Base-by-base conservation (phyloP, 1,139 yeast genomes). In the Spencermartinsiella ligniputridi region DNA sequence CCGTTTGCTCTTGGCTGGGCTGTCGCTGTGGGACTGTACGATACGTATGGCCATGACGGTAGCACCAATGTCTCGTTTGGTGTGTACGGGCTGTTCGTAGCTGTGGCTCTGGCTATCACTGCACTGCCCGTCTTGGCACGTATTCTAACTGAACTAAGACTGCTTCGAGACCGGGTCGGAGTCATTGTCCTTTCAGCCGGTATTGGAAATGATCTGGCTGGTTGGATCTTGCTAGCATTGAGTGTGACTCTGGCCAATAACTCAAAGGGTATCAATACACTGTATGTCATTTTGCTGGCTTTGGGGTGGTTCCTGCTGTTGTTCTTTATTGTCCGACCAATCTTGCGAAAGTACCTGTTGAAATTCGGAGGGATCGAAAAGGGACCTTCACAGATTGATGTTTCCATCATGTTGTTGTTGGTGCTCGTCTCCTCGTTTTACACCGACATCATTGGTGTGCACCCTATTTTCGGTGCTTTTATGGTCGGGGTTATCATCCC, bases 61-160 rank as follows among this genome's bases (percentile, higher is more conserved):
- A 57, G 59, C 6, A 25, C 29, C 12, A 41, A 38, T n/a, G 70
- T 79, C 35, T 67, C 77, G 46, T 83, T 82, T 58, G 80, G 88
- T n/a, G 81, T 87, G 0, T 83, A 75, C 54, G 78, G 81, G 80
- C 83, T 83, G 13, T 84, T 83, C 52, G 79, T 83, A 41, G 89
- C 90, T 3, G 88, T 83, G 16, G 90, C 95, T 2, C 73, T 83
- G 70, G 79, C 90, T 51, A 83, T 85, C 52, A 85, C 95, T 1
- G 95, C 94, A 0, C 81, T 85, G 63, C 95, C 95, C 0, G 95
- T 85, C 5, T 68, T 85, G 52, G 90, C 87, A 1, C 78, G 94
- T 60, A 85, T 85, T 35, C 66, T 85, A 50, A 80, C 88, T 3
- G 92, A 83, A 58, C 69, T 85, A 50, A 74, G 84, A 52, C 68